Conservation (phyloP, 345 rosid genomes). For the Linum tenue region DNA sequence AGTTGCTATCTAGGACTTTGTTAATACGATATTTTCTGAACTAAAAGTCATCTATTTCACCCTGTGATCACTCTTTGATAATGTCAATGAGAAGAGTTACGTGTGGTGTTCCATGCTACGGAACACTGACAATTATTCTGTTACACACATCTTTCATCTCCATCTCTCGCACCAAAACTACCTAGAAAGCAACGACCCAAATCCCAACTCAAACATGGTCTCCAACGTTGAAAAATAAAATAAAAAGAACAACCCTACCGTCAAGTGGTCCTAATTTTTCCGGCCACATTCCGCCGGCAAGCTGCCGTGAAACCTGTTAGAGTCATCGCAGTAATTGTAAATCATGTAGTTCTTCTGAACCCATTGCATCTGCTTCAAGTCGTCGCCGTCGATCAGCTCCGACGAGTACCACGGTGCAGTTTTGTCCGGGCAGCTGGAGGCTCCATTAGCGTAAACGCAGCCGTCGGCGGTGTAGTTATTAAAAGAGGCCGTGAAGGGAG, state of each 20-base stretch:
- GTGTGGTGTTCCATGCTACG: too few relatives aligned
- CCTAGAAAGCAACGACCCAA: too few relatives aligned
- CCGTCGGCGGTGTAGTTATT: slow-evolving; percentile 34
- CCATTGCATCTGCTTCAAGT: slow-evolving; percentile 15
- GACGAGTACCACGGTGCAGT: slow-evolving; percentile 7
- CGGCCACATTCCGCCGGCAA: slow-evolving; percentile 40
- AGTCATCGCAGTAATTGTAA: slow-evolving; percentile 44
- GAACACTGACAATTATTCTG: too few relatives aligned
- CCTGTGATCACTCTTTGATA: too few relatives aligned
- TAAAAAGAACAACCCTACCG: neutral
- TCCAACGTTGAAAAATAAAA: neutral
- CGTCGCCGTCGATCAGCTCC: neutral
- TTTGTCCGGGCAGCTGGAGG: slow-evolving; percentile 18
- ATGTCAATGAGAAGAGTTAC: too few relatives aligned
- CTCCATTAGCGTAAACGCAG: slow-evolving; percentile 26
- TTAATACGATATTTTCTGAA: too few relatives aligned
- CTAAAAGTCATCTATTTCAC: too few relatives aligned
- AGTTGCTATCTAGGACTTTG: too few relatives aligned
- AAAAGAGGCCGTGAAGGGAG: slow-evolving; percentile 50
- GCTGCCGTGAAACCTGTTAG: slow-evolving; percentile 45
- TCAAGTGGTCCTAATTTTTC: neutral
- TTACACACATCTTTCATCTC: too few relatives aligned
- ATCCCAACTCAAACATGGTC: neutral
- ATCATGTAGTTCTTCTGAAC: slow-evolving; percentile 52
- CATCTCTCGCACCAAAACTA: too few relatives aligned